Percentiles rank a stretch among this genome's conserved stretches.
These are phyloP conservation scores for Fragaria iinumae DNA, from an alignment of 306 rosid species.

Conservation along the genomic window DNA sequence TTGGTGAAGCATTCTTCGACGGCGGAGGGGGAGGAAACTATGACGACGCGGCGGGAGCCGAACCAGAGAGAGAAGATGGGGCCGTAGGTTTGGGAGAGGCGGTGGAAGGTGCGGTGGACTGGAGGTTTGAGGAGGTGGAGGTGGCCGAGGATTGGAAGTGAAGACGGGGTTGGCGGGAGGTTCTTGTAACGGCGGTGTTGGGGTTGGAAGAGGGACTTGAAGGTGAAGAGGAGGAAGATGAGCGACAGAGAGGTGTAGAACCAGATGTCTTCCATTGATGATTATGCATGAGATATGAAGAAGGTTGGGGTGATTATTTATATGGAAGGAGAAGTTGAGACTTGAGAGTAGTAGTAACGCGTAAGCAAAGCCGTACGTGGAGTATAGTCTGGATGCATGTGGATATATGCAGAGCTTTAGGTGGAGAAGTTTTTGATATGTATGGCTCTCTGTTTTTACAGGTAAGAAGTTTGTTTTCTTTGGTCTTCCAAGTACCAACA, in stretches of 20 bases:
- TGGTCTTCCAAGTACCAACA: neutral
- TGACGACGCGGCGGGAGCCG: constrained; percentile 36
- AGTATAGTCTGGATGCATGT: no score
- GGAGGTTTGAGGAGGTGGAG: constrained; percentile 53
- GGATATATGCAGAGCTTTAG: no score
- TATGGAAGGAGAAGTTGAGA: neutral
- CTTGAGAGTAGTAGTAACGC: neutral
- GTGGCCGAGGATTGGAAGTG: constrained; percentile 61
- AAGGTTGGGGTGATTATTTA: neutral
- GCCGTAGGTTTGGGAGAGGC: constrained; percentile 52
- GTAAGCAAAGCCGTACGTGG: neutral
- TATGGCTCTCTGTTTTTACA: neutral
- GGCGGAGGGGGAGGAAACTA: constrained; percentile 46
- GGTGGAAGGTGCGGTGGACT: constrained; percentile 32
- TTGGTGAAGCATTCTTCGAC: constrained; percentile 72
- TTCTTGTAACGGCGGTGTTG: constrained; percentile 16
- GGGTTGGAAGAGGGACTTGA: constrained; percentile 26
- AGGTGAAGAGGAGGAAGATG: constrained; percentile 26
- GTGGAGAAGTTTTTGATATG: neutral
- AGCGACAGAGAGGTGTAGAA: constrained; percentile 21
- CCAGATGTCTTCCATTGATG: neutral
- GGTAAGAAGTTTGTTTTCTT: neutral
- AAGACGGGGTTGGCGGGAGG: constrained; percentile 51
- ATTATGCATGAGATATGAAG: neutral
- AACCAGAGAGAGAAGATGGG: constrained; percentile 31